Evolutionary conservation across 2,329 filamentous ascomycete species (phyloP), one percentile per base, ranked within the genome.

Genomic region (Nigrospora sphaerica): DNA sequence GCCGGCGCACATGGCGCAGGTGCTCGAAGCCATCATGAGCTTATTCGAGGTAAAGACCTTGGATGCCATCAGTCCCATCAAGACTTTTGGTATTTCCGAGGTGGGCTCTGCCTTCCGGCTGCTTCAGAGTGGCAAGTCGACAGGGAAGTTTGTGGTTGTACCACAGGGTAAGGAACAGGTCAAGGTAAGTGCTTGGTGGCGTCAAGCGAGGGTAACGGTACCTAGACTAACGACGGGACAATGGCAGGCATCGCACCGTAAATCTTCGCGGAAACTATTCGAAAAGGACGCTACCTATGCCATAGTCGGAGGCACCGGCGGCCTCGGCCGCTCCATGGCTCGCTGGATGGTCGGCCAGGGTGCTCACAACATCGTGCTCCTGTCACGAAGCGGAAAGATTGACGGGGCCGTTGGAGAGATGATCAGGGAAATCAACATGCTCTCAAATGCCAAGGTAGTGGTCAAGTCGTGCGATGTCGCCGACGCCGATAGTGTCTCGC

Each of bases 221-320:
- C 18, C 31, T 33, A 23, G 6, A 16, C 18, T 11, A 18, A 17
- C n/a, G n/a, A 13, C 11, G 36, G 38, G 23, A 31, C 23, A 19
- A 12, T 45, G 32, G 10, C 32, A 54, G 47, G 65, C 62, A 2
- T 63, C 63, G 3, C 61, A 62, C 5, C 62, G 65, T 4, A 62
- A 59, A 48, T 63, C 61, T 37, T 6, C 23, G 23, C 23, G 23
- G 23, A 28, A 28, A 28, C 7, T 28, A 10, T 28, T 28, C 23
- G 23, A 28, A 5, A 10, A 52, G 1, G 62, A 75, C 48, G 69
- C 66, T 3, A 71, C 72, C 0, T 78, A 78, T 52, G 57, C 78
- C 38, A 63, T 78, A 37, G 66, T 77, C 17, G 74, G 75, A 14
- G 72, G 74, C 12, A 73, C 72, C 1, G 74, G 74, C 33, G 74